These are phyloP conservation scores for Colletotrichum tamarilloi DNA, from an alignment of 2,329 filamentous ascomycete species.

Conservation along the genomic window DNA sequence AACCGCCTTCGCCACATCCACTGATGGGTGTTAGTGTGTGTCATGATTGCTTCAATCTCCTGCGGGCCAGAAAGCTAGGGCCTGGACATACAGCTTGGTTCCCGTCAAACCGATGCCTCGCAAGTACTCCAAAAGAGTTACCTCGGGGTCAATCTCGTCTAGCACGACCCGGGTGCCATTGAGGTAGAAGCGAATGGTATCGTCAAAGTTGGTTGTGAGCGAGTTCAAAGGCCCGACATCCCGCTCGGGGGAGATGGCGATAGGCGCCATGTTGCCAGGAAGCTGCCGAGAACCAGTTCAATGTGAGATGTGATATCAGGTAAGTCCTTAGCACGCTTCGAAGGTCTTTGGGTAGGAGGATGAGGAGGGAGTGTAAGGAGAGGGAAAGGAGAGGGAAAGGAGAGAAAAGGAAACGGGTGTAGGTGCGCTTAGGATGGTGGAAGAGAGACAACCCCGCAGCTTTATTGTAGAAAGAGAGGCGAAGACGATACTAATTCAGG, in stretches of 20 bases:
- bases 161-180: constrained; percentile 92
- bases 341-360: background rate
- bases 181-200: constrained; percentile 91
- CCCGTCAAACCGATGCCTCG: constrained; percentile 93
- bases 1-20: constrained; percentile 95
- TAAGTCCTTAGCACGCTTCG: background rate
- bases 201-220: constrained; percentile 83
- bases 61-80: background rate
- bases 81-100: constrained; percentile 77
- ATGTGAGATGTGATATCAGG: background rate
- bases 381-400: background rate
- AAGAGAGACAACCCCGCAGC: constrained; percentile 24
- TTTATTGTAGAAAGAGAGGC: constrained; percentile 12
- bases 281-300: background rate
- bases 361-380: background rate
- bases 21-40: constrained; percentile 45
- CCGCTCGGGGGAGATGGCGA: constrained; percentile 62
- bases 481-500: constrained; percentile 18
- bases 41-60: background rate
- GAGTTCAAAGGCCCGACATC: constrained; percentile 52
- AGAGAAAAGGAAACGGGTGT: background rate
- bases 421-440: background rate
- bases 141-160: constrained; percentile 89
- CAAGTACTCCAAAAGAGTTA: constrained; percentile 92
- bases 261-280: constrained; percentile 62